A percentile compares a stretch with the other conserved stretches of the same genome.
Evolutionary conservation across 257 asterid genomes (phyloP).

Genomic region (Solanum chiquidenum): DNA sequence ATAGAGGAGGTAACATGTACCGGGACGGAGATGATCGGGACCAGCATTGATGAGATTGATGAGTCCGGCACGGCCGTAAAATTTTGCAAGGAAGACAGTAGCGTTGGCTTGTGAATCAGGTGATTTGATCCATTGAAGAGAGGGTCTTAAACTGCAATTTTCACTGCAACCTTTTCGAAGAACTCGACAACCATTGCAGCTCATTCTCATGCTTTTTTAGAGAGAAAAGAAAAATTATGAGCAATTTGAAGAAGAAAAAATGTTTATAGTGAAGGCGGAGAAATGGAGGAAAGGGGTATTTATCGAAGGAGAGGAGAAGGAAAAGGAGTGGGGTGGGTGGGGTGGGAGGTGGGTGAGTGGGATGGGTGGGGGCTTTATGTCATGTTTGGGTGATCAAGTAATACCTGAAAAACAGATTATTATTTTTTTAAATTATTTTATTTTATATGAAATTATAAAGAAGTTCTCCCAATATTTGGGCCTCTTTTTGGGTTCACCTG

Average conservation of each 20-base stretch:
- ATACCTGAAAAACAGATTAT: not conserved
- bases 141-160: constrained; percentile 47
- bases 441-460: not conserved
- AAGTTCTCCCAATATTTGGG: not conserved
- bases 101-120: constrained; percentile 76
- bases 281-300: constrained; percentile 5
- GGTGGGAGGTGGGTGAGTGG: not conserved
- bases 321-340: not conserved
- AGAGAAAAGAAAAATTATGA: not conserved
- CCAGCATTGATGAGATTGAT: constrained; percentile 59
- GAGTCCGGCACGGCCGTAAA: constrained; percentile 88
- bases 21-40: constrained; percentile 55
- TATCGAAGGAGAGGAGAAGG: not conserved
- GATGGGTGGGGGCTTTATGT: not conserved
- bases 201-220: constrained; percentile 24
- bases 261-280: not conserved
- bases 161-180: constrained; percentile 80
- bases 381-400: not conserved
- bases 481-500: not conserved
- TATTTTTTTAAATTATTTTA: not conserved
- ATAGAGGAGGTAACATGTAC: constrained; percentile 8
- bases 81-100: constrained; percentile 74
- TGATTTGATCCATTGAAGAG: constrained; percentile 55
- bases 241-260: not conserved
- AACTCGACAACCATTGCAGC: constrained; percentile 83